A percentile compares a stretch with the other conserved stretches of the same genome.
Conservation (phyloP, 495 filamentous ascomycete genomes). For the Astrocystis sublimbata region DNA sequence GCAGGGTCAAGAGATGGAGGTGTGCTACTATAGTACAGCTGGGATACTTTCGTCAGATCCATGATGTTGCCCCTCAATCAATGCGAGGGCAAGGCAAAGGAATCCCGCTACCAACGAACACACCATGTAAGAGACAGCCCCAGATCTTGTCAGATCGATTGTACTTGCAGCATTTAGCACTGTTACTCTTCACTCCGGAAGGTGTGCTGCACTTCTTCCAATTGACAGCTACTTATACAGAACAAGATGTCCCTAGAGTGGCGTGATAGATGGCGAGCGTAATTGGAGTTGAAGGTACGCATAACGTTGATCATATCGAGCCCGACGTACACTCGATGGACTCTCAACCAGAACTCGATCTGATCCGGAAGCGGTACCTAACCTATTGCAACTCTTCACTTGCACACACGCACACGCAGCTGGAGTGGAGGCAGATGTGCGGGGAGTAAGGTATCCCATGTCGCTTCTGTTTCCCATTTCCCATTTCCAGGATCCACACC, state of each 20-base stretch:
- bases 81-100: neutral
- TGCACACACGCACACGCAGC: neutral
- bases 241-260: neutral
- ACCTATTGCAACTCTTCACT: neutral
- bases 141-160: slow-evolving; percentile 1
- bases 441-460: slow-evolving; percentile 3
- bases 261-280: neutral
- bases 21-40: neutral
- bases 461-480: neutral
- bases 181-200: neutral
- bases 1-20: no score
- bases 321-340: no score
- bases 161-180: neutral
- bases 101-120: neutral
- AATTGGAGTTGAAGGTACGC: neutral
- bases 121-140: neutral
- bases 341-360: neutral
- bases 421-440: neutral
- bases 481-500: neutral
- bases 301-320: no score
- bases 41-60: neutral
- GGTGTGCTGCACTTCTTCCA: no score
- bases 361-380: no score
- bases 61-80: slow-evolving; percentile 13
- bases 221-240: no score